Evolutionary conservation across 306 rosid species (phyloP).

Genomic region (Citrullus amarus): DNA sequence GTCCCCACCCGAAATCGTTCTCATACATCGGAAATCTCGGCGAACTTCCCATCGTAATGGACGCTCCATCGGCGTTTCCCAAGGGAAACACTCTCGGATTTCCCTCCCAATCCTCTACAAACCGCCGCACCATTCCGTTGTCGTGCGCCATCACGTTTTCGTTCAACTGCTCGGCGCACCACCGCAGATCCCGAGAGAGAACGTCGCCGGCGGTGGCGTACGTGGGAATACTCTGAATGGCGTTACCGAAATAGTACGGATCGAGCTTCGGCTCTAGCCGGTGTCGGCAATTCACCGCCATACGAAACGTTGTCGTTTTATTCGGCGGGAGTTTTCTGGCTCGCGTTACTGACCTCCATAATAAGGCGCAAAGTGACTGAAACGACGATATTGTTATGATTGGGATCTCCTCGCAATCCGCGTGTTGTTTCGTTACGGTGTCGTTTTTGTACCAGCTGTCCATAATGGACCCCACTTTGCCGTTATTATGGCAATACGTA

Average conservation of each 20-base stretch:
- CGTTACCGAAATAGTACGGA: constrained; percentile 77
- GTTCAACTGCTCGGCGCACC: constrained; percentile 80
- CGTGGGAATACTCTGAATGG: constrained; percentile 73
- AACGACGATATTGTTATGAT: constrained; percentile 47
- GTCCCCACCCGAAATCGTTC: constrained; percentile 68
- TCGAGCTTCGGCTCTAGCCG: constrained; percentile 59
- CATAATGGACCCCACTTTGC: constrained; percentile 17
- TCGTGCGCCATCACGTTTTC: constrained; percentile 56
- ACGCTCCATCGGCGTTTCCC: constrained; percentile 74
- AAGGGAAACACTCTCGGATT: constrained; percentile 67
- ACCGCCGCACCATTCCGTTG: constrained; percentile 30
- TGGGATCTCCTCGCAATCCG: neutral
- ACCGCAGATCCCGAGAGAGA: constrained; percentile 29
- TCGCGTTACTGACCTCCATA: constrained; percentile 73
- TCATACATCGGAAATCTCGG: constrained; percentile 90
- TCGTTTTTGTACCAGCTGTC: constrained; percentile 35
- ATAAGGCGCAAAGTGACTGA: constrained; percentile 63
- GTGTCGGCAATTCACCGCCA: constrained; percentile 79
- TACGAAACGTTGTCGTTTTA: constrained; percentile 62
- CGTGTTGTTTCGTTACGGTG: constrained; percentile 7
- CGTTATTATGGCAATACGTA: constrained; percentile 9
- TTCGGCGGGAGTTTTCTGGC: constrained; percentile 49
- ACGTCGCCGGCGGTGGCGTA: constrained; percentile 45
- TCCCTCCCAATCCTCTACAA: constrained; percentile 65
- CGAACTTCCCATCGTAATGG: constrained; percentile 86